Conservation (phyloP, 768 basidiomycete species). For the Xerocomellus dryophilus region DNA sequence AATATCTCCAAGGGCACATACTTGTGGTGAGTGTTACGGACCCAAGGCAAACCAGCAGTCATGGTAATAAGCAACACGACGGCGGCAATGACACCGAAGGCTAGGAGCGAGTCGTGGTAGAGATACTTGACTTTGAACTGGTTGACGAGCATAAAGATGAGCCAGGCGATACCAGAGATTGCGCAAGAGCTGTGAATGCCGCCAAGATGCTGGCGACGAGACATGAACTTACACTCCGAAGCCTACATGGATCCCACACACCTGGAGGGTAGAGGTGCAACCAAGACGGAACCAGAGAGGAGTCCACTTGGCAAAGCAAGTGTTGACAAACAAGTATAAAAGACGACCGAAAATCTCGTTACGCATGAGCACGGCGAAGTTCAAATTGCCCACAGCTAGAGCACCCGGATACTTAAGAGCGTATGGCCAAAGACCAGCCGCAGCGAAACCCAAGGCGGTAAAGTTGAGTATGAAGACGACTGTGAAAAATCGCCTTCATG, state of each 20-base stretch:
- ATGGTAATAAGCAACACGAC: conserved; percentile 56
- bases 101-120: conserved; percentile 55
- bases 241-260: conserved; percentile 17
- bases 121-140: conserved; percentile 49
- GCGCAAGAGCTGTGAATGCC: conserved; percentile 80
- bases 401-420: conserved; percentile 64
- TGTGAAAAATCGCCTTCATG: conserved; percentile 67
- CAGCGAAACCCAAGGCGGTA: conserved; percentile 57
- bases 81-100: conserved; percentile 59
- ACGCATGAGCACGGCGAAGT: conserved; percentile 68
- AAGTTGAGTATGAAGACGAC: conserved; percentile 59
- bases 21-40: conserved; percentile 81
- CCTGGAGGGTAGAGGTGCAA: conserved; percentile 72
- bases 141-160: conserved; percentile 58
- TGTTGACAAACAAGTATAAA: conserved; percentile 69
- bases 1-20: conserved; percentile 32
- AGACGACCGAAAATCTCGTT: conserved; percentile 83
- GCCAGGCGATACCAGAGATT: conserved; percentile 65
- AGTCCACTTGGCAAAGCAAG: conserved; percentile 79
- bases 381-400: conserved; percentile 71
- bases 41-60: conserved; percentile 71
- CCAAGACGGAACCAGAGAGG: conserved; percentile 69
- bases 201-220: conserved; percentile 57
- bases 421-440: conserved; percentile 65
- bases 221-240: conserved; percentile 4